Conservation (phyloP, 768 basidiomycete genomes). For the Suillus decipiens region DNA sequence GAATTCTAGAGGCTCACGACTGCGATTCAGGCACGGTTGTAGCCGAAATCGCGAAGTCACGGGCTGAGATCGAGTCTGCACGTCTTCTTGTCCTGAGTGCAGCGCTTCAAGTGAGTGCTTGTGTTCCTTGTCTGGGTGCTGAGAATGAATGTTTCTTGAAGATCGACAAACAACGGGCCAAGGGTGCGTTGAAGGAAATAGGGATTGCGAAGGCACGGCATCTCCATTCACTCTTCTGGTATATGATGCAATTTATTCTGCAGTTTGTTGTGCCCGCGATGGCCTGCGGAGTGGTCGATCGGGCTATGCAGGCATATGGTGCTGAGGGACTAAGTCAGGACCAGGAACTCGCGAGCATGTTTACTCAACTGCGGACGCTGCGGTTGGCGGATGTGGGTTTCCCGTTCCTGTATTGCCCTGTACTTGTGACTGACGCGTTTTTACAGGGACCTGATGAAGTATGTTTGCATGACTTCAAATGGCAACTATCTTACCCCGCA, state of each 20-base stretch:
- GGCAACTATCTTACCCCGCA: conserved; percentile 11
- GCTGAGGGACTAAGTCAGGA: conserved; percentile 97
- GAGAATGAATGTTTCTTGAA: conserved; percentile 28
- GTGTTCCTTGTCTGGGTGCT: background rate
- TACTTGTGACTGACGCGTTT: conserved; percentile 12
- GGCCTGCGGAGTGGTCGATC: conserved; percentile 87
- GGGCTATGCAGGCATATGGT: conserved; percentile 94
- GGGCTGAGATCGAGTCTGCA: conserved; percentile 90
- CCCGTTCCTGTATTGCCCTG: conserved; percentile 2
- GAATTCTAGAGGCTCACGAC: background rate
- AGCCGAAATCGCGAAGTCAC: conserved; percentile 86
- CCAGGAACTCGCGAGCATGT: conserved; percentile 74
- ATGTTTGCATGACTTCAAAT: conserved; percentile 23
- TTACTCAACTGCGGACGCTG: conserved; percentile 82
- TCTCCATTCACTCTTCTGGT: background rate
- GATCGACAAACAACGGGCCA: conserved; percentile 91
- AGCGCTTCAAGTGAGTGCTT: conserved; percentile 66
- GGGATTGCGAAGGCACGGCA: conserved; percentile 87
- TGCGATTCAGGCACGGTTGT: conserved; percentile 73
- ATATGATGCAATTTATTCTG: background rate
- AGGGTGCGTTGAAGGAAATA: conserved; percentile 96
- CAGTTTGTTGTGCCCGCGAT: conserved; percentile 93
- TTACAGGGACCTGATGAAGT: conserved; percentile 78
- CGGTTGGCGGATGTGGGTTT: conserved; percentile 79
- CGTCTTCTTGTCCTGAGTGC: conserved; percentile 90